Evolutionary conservation across 78 protist species (phyloP), one percentile per base, ranked within the genome.

Genomic region (Protostelium mycophagum): DNA sequence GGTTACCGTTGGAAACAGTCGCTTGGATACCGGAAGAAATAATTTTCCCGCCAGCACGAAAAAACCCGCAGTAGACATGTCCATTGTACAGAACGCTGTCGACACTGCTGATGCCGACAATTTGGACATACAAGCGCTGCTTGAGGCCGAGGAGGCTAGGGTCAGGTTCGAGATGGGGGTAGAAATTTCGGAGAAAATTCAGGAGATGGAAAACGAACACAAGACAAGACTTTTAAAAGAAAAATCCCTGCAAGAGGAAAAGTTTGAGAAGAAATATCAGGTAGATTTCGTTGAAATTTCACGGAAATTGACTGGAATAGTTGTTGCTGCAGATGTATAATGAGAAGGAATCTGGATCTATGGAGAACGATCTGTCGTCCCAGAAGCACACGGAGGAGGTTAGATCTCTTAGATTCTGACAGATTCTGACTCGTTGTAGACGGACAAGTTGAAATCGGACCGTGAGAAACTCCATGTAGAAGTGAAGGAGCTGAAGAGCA

Each of bases 1-100:
- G 38, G 86, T 94, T 35, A 90, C 94, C 5, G 31, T 51, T n/a
- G 90, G 91, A 25, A 88, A 89, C n/a, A 38, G 88, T 28, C 88
- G 88, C 38, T 38, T 92, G 85, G 87, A 92, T 51, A 89, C 63
- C 35, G 91, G 91, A 51, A 51, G 73, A 16, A 51, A 51, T 51
- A 5, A 51, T 16, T 51, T 25, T 51, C 73, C 73, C 73, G 16
- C 16, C 31, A 51, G 73, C 16, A 16, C 73, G 16, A 51, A 51
- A 16, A 51, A 51, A 51, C 31, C 31, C 5, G 73, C 31, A 16
- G 16, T 51, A 16, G 73, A 51, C 31, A 51, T 5, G 5, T 5
- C 31, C 73, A 51, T 51, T 51, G n/a, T n/a, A n/a, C n/a, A n/a
- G n/a, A 5, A 51, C 31, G 73, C 73, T 5, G 73, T 51, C 31